phyloP scores from a whole-genome alignment of 352 stramenopile genomes.

The Pythium monospermum region DNA sequence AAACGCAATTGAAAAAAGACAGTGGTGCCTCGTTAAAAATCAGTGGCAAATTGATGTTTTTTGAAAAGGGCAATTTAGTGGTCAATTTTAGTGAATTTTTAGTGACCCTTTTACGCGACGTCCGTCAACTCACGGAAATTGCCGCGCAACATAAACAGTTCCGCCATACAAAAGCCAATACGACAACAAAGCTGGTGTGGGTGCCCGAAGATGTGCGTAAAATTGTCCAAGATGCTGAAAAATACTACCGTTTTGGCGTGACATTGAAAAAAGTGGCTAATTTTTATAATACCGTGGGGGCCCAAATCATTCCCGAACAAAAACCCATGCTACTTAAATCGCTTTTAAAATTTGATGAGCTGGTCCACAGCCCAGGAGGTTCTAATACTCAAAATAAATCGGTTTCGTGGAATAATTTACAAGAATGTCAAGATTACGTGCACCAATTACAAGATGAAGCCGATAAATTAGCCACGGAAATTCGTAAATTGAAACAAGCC shows the following conservation, averaged over 20 bases:
- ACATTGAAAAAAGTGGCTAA: conserved; percentile 95
- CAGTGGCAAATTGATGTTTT: conserved; percentile 88
- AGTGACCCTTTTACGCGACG: conserved; percentile 89
- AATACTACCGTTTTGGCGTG: conserved; percentile 93
- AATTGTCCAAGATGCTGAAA: conserved; percentile 84
- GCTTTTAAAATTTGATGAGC: conserved; percentile 89
- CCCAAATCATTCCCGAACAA: conserved; percentile 92
- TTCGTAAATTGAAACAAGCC: conserved; percentile 85
- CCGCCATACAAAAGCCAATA: conserved; percentile 12
- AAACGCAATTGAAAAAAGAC: conserved; percentile 56
- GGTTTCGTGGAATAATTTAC: conserved; percentile 88
- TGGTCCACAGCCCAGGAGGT: conserved; percentile 56
- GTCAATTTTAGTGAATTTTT: conserved; percentile 94
- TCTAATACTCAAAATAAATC: conserved; percentile 47
- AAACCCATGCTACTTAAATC: conserved; percentile 93
- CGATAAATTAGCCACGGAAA: conserved; percentile 87
- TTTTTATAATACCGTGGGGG: conserved; percentile 96
- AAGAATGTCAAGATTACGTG: conserved; percentile 92
- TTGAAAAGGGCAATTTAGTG: conserved; percentile 83
- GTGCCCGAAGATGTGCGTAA: conserved; percentile 62
- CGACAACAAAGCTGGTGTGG: conserved; percentile 41
- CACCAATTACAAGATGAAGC: conserved; percentile 86
- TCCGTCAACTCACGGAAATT: conserved; percentile 90
- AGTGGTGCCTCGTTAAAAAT: conserved; percentile 60
- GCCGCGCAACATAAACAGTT: conserved; percentile 35